Base-by-base conservation (phyloP, 2,329 filamentous ascomycete species). In the Colletotrichum incanum region DNA sequence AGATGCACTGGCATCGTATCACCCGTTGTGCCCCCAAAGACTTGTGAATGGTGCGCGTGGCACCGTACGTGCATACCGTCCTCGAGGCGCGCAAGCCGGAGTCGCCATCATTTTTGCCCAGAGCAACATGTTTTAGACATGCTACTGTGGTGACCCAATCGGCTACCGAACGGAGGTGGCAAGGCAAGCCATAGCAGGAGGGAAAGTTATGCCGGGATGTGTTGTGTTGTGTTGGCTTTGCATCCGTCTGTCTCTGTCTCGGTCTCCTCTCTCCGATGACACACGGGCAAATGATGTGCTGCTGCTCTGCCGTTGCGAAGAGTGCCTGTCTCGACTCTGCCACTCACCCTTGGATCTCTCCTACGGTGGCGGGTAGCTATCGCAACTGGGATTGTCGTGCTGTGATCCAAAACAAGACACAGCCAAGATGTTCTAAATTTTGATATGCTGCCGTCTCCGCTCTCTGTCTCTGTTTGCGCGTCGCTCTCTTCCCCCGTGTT, bases 351-450 rank as follows among this genome's bases (percentile, higher is more conserved):
- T 20, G 16, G 41, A 43, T 37, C 18, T 37, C 6, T 20, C 9
- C 28, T 31, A 34, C 52, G 31, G 52, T 20, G 52, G 20, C 3
- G 52, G 52, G 31, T 37, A 12, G 50, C 28, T 34, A 55, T 55
- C 31, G 18, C 52, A 31, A 37, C 62, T 34, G 62, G 52, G 45
- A 47, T 60, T 49, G 59, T 39, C 16, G 28, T 39, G 26, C 39
- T 31, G 34, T 50, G 64, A 62, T 67, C 55, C 43, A 43, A 71
- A 71, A 71, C 49, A 59, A 58, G 59, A 52, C 52, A 50, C 56
- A n/a, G 39, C 56, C 69, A 72, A 72, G 69, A 68, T 52, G 4
- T 64, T 69, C 69, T 69, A 49, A 54, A 59, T 72, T 64, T 68
- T 60, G 59, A 62, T 62, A 50, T 49, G 58, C 28, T 20, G 5